Evolutionary conservation across 2,329 filamentous ascomycete species (phyloP), one percentile per base, ranked within the genome.

Genomic region (Talaromyces pinophilus): DNA sequence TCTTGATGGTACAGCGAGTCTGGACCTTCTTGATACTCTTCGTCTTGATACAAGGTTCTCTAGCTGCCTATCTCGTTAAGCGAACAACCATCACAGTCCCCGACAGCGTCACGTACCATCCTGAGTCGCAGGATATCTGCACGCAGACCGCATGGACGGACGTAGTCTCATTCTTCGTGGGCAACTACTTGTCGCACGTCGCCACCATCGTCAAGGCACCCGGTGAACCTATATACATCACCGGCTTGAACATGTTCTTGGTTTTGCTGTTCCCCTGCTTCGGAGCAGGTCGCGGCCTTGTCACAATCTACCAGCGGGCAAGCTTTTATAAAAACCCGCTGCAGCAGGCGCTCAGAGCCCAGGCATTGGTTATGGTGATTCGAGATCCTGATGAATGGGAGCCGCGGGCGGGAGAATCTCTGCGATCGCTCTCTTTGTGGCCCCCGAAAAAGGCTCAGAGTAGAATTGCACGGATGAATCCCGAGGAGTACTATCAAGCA

Each of bases 151-250:
- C 35, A 63, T 67, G 59, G 64, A 64, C 40, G 30, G 76, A 77
- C 42, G 48, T 78, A 5, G 59, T 69, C 3, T 59, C 63, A 10
- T 80, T 80, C 67, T 78, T 72, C 61, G 50, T 77, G 3, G 68
- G 72, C 19, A 80, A 80, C 65, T 80, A 77, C 59, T 62, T 77
- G 2, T 72, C 78, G 0, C 77, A 80, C 60, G 75, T 74, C 8
- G 72, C 74, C 5, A 80, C 78, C 1, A 69, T 79, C 8, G 68
- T 75, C n/a, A 69, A 71, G 1, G 50, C 66, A 1, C 77, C 78
- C 13, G 78, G 77, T 5, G 74, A 75, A 61, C 44, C 68, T 1
- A 44, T 67, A 2, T 28, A 69, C 7, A 67, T 69, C 48, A 70
- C 68, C 30, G 35, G 69, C 0, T 55, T 67, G 3, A 68, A 62